phyloP scores from a whole-genome alignment of 177 flowering plant genomes.

The Vitis hybrid region DNA sequence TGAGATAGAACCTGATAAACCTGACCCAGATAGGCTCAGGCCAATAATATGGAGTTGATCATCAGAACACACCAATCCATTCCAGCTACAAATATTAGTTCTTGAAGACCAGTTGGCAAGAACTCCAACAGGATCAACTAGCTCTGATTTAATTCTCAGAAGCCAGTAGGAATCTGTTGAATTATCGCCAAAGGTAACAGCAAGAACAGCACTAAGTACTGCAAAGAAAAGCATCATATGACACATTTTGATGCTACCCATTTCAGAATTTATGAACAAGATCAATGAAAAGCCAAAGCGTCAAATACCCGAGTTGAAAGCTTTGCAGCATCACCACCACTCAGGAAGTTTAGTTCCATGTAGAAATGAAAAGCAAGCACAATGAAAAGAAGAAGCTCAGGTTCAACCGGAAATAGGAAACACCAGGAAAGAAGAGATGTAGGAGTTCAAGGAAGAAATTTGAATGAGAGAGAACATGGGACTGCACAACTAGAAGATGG shows the following conservation, averaged over 20 bases:
- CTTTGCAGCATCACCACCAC: neutral
- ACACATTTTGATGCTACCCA: conserved; percentile 32
- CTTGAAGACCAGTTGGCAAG: conserved; percentile 59
- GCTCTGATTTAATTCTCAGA: conserved; percentile 59
- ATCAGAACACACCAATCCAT: conserved; percentile 67
- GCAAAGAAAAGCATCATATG: conserved; percentile 36
- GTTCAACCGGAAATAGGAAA: neutral
- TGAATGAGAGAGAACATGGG: conserved; percentile 8
- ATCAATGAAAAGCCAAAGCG: conserved; percentile 7
- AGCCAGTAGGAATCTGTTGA: conserved; percentile 58
- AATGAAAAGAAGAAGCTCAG: conserved; percentile 15
- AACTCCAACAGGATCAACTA: conserved; percentile 54
- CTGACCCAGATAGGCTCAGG: conserved; percentile 63
- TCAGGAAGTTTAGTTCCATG: conserved; percentile 5
- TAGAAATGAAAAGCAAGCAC: conserved; percentile 7
- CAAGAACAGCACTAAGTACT: conserved; percentile 23
- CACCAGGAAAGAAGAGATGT: neutral
- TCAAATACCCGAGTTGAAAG: conserved; percentile 6
- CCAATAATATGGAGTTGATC: conserved; percentile 45
- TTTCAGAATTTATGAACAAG: conserved; percentile 20
- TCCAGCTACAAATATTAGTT: conserved; percentile 64
- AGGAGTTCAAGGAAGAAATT: conserved; percentile 7
- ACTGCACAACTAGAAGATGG: conserved; percentile 11
- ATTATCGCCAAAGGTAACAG: conserved; percentile 27
- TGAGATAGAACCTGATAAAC: conserved; percentile 65